Evolutionary conservation across 805 yeast genomes (phyloP).

Genomic region (Ogataea haglerorum): DNA sequence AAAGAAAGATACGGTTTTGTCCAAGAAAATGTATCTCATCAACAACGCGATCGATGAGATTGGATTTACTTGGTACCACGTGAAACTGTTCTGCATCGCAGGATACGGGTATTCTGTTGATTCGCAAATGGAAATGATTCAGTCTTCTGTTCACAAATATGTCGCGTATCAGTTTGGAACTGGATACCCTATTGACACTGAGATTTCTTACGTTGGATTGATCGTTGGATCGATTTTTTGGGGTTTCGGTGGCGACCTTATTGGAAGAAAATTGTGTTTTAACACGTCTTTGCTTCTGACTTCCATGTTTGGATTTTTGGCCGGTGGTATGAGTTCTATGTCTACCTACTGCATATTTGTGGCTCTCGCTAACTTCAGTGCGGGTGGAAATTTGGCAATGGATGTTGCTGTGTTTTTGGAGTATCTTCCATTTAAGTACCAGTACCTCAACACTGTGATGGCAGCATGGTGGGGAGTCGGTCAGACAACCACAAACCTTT

Average conservation of each 20-base stretch:
- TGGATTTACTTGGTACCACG: conserved; percentile 57
- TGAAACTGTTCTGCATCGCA: conserved; percentile 45
- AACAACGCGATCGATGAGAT: conserved; percentile 58
- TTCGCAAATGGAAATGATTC: conserved; percentile 50
- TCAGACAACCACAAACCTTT: conserved; percentile 48
- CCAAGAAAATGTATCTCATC: conserved; percentile 41
- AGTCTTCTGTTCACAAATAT: conserved; percentile 39
- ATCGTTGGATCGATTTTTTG: conserved; percentile 49
- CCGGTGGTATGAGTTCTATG: conserved; percentile 44
- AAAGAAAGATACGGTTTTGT: conserved; percentile 35
- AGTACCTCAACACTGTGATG: conserved; percentile 47
- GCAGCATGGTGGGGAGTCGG: conserved; percentile 65
- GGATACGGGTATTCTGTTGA: conserved; percentile 59
- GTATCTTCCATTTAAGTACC: conserved; percentile 44
- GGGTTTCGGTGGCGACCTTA: conserved; percentile 51
- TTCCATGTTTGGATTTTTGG: conserved; percentile 43
- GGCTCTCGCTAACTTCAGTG: conserved; percentile 38
- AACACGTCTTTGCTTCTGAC: conserved; percentile 43
- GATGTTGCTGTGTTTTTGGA: conserved; percentile 49
- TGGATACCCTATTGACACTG: conserved; percentile 39
- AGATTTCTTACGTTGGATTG: conserved; percentile 44
- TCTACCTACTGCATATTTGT: conserved; percentile 45
- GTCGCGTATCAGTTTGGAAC: conserved; percentile 39
- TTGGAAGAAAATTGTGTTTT: conserved; percentile 49
- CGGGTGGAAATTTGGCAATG: conserved; percentile 51